Evolutionary conservation across 179 eudicot species (phyloP).

Genomic region (Drosera spatulata): DNA sequence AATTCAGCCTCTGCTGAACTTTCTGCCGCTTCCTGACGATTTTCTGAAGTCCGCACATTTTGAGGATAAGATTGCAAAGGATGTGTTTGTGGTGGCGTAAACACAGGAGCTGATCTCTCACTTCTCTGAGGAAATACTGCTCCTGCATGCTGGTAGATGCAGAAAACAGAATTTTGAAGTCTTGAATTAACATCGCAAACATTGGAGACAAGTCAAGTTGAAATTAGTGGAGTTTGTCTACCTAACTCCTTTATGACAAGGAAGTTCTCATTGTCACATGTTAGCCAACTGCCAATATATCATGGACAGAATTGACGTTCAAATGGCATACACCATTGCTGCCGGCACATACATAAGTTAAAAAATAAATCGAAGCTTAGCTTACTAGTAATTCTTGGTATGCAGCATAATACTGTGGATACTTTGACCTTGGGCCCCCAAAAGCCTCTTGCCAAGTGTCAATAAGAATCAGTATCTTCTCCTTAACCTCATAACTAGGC

Average conservation of each 20-base stretch:
- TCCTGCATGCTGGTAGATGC: constrained; percentile 70
- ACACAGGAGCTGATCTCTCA: constrained; percentile 71
- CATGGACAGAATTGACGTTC: no score
- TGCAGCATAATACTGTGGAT: constrained; percentile 82
- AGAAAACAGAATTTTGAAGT: not conserved
- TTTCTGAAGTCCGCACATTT: constrained; percentile 40
- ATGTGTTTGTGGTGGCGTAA: constrained; percentile 87
- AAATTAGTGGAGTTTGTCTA: not conserved
- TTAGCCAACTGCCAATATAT: no score
- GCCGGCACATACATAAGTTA: no score
- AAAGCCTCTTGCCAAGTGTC: constrained; percentile 99
- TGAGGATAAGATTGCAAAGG: constrained; percentile 64
- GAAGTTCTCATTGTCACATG: no score
- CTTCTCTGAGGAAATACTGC: constrained; percentile 82
- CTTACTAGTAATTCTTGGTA: constrained; percentile 92
- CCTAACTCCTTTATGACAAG: no score
- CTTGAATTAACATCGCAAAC: not conserved
- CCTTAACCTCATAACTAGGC: constrained; percentile 93
- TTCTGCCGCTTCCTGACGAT: constrained; percentile 37
- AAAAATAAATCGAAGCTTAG: not conserved
- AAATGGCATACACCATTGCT: no score
- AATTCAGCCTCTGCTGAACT: constrained; percentile 61
- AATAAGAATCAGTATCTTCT: constrained; percentile 78
- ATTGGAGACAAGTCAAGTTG: not conserved
- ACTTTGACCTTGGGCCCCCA: constrained; percentile 89